Percentiles rank a stretch among this genome's conserved stretches.
Evolutionary conservation across 345 rosid genomes (phyloP).

Genomic region (Laguncularia racemosa): DNA sequence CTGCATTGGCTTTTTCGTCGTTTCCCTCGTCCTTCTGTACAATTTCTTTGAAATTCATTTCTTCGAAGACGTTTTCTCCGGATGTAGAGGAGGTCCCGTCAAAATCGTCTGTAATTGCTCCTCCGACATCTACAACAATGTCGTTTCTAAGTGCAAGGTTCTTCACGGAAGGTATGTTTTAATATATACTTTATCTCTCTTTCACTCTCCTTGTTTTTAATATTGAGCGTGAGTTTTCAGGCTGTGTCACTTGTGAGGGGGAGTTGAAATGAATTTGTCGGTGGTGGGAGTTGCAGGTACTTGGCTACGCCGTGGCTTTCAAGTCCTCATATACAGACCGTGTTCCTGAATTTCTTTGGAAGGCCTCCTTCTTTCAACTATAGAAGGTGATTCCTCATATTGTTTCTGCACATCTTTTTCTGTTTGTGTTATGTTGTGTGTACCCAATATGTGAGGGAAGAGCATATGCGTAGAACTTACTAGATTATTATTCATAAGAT

Average conservation of each 20-base stretch:
- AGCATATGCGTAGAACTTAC: no score
- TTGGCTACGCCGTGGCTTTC: conserved; percentile 75
- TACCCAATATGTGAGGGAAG: no score
- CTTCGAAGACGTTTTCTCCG: conserved; percentile 41
- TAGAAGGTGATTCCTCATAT: conserved; percentile 34
- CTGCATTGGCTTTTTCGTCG: conserved; percentile 18
- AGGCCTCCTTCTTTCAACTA: conserved; percentile 72
- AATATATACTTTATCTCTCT: no score
- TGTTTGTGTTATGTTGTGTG: no score
- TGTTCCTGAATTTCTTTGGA: conserved; percentile 57
- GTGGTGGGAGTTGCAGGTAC: conserved; percentile 35
- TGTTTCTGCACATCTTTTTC: no score
- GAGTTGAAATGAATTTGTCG: background rate
- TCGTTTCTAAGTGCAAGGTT: conserved; percentile 57
- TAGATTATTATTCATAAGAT: no score
- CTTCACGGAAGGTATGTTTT: conserved; percentile 56
- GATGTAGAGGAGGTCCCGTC: conserved; percentile 36
- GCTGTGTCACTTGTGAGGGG: no score
- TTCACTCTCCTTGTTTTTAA: background rate
- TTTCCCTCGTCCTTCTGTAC: conserved; percentile 38
- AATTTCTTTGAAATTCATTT: conserved; percentile 63
- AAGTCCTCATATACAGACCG: conserved; percentile 81
- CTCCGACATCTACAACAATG: conserved; percentile 42
- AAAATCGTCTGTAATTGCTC: conserved; percentile 32
- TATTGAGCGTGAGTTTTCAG: conserved; percentile 2